Evolutionary conservation across 768 basidiomycete species (phyloP).

Genomic region (Russula foetens): DNA sequence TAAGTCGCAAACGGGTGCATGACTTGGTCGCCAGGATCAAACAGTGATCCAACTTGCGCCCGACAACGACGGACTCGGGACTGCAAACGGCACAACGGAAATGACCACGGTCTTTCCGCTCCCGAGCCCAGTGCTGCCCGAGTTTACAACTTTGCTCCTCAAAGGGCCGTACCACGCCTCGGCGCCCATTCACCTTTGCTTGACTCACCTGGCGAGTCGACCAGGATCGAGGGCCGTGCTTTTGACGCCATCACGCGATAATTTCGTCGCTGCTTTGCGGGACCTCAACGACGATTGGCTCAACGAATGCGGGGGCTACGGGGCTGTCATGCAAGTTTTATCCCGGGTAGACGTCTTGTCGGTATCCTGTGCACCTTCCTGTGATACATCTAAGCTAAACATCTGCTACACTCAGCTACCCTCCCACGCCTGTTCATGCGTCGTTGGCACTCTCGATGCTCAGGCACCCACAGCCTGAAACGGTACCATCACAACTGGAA

Average conservation of each 20-base stretch:
- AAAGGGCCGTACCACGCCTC: constrained; percentile 57
- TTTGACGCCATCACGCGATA: constrained; percentile 45
- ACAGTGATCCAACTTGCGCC: not conserved
- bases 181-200: constrained; percentile 58
- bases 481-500: not conserved
- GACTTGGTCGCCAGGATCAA: too few relatives aligned
- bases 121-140: constrained; percentile 41
- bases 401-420: constrained; percentile 7
- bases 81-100: too few relatives aligned
- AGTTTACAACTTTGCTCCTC: constrained; percentile 51
- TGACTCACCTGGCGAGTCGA: constrained; percentile 38
- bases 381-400: not conserved
- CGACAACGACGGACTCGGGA: too few relatives aligned
- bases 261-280: constrained; percentile 35
- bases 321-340: constrained; percentile 21
- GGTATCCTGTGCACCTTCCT: constrained; percentile 22
- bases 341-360: constrained; percentile 44
- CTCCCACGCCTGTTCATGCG: constrained; percentile 7
- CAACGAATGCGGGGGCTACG: constrained; percentile 25
- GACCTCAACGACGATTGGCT: constrained; percentile 43
- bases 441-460: constrained; percentile 17
- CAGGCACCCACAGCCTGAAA: not conserved
- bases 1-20: constrained; percentile 85
- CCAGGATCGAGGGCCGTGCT: constrained; percentile 36
- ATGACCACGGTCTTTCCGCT: constrained; percentile 32